Base-by-base conservation (phyloP, 2,329 filamentous ascomycete genomes). In the Beauveria caledonica region DNA sequence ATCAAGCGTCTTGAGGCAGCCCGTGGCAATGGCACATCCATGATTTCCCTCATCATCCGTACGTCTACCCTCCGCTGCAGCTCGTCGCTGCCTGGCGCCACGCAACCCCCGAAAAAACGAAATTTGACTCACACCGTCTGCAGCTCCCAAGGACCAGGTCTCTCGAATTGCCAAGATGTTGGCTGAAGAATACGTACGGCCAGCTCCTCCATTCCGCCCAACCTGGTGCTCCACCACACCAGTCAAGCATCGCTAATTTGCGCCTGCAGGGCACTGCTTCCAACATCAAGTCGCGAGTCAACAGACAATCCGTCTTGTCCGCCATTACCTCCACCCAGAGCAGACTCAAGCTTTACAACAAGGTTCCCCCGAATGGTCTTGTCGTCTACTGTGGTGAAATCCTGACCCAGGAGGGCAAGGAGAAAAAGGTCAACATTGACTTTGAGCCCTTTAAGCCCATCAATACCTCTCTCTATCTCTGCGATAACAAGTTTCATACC, bases 331-430 rank as follows among this genome's bases (percentile, higher is more conserved):
- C 94, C 64, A 99, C 94, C 69, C 95, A 99, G 79, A 94, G 99
- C 81, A 90, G 94, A 75, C 86, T 99, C 67, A 99, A 99, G 85
- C 84, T 99, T 53, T 99, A 99, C 82, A 96, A 92, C 79, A 97
- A 97, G 78, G 94, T 99, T 61, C 94, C 95, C 36, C 91, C 94
- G 54, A 99, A 99, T 77, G 94, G 94, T 63, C 81, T 99, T 67
- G 94, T 99, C 66, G 89, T 99, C 68, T 99, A 99, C 84, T 99
- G 94, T 76, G 94, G 94, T 87, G 94, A 99, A 97, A 97, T 99
- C 75, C 88, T 99, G 81, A 99, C 94, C 60, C 88, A 87, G 33
- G 94, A 99, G 81, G 94, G 94, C 77, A 99, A 99, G 78, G 94
- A 99, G 80, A 85, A 94, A 72, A 99, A 97, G 83, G 95, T 99